Conservation (phyloP, 345 rosid genomes). For the Populus deltoides region DNA sequence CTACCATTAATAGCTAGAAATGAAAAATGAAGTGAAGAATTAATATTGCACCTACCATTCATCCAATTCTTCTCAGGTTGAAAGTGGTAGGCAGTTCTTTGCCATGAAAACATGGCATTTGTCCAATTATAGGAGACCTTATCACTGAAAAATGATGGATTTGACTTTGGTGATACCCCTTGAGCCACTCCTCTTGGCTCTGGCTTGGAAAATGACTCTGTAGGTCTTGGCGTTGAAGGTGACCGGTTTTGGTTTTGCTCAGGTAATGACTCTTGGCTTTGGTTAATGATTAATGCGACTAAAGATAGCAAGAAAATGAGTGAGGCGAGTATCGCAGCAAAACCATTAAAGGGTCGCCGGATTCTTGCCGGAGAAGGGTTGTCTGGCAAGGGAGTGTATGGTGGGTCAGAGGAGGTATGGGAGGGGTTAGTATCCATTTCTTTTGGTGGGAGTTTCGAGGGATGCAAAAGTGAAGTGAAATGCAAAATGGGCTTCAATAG, state of each 20-base stretch:
- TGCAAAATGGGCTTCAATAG: conserved; percentile 7
- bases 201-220: conserved; percentile 3
- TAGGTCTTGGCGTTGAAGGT: not conserved
- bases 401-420: not conserved
- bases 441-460: not conserved
- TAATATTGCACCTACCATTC: conserved; percentile 60
- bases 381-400: conserved; percentile 45
- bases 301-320: conserved; percentile 41
- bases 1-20: not conserved
- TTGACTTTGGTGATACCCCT: conserved; percentile 72
- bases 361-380: conserved; percentile 15
- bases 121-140: conserved; percentile 60
- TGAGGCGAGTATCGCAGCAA: conserved; percentile 22
- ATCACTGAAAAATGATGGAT: conserved; percentile 26
- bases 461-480: not conserved
- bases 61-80: conserved; percentile 90
- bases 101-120: conserved; percentile 81
- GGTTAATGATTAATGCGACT: conserved; percentile 38
- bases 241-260: not conserved
- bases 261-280: conserved; percentile 28
- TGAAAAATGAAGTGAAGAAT: not conserved
- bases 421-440: conserved; percentile 25
- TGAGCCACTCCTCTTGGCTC: conserved; percentile 47
- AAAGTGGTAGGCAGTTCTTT: conserved; percentile 81
- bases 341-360: conserved; percentile 39